phyloP scores from a whole-genome alignment of 2,329 filamentous ascomycete genomes.

The Chaetomiaceae sp. region DNA sequence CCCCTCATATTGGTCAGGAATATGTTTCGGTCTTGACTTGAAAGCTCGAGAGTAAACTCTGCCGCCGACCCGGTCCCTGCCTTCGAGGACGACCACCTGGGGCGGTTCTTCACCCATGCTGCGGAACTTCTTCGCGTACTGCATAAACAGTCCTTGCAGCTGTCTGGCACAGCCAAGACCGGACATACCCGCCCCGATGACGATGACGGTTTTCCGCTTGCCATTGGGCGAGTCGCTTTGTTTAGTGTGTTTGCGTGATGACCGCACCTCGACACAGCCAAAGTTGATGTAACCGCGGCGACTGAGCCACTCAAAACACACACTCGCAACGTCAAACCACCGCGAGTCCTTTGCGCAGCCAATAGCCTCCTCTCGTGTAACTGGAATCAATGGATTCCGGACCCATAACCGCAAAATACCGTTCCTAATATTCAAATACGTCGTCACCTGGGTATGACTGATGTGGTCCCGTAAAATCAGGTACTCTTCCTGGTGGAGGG shows the following conservation, averaged over 20 bases:
- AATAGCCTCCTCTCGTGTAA: constrained; percentile 79
- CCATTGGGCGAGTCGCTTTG: constrained; percentile 33
- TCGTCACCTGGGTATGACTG: constrained; percentile 83
- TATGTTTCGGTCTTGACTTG: constrained; percentile 52
- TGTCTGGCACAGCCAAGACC: constrained; percentile 90
- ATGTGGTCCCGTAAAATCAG: constrained; percentile 73
- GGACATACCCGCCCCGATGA: constrained; percentile 92
- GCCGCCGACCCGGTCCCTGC: constrained; percentile 80
- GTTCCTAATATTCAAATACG: constrained; percentile 94
- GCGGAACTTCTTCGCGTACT: constrained; percentile 67
- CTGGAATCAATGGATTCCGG: constrained; percentile 74
- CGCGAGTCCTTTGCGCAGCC: constrained; percentile 83
- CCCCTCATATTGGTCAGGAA: constrained; percentile 50
- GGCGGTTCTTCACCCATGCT: constrained; percentile 65
- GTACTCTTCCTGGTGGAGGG: constrained; percentile 81
- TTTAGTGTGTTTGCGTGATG: constrained; percentile 40
- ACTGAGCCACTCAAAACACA: constrained; percentile 90
- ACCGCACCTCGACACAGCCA: constrained; percentile 75
- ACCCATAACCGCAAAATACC: constrained; percentile 88
- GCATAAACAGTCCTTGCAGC: constrained; percentile 76
- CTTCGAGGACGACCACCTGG: constrained; percentile 77
- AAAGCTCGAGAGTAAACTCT: constrained; percentile 81
- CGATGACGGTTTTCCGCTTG: constrained; percentile 69
- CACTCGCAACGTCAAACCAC: constrained; percentile 83
- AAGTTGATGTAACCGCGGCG: constrained; percentile 95